These are phyloP conservation scores for Zygnema circumcarinatum DNA, from an alignment of 139 green algal species.

Conservation along the genomic window DNA sequence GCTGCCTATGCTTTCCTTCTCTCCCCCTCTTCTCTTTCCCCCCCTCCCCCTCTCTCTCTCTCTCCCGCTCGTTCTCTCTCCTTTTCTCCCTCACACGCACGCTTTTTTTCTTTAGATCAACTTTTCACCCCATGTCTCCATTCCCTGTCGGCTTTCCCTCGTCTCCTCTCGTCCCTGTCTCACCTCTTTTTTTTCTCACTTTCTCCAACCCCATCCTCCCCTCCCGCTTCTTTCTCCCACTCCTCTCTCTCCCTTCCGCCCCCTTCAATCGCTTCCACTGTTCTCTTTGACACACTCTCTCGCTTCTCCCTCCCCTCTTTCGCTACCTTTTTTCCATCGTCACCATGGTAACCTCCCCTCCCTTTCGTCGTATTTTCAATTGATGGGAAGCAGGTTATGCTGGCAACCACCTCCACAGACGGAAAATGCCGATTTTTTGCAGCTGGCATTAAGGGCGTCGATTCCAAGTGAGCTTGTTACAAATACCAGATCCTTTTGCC, in stretches of 20 bases:
- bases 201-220: not conserved
- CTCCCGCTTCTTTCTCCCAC: not conserved
- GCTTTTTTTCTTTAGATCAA: no score
- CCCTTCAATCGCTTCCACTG: not conserved
- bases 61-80: not conserved
- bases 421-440: constrained; percentile 57
- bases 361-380: no score
- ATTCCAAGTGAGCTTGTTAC: constrained; percentile 22
- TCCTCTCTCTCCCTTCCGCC: not conserved
- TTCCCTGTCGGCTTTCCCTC: not conserved
- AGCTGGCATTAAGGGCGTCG: constrained; percentile 49
- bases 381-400: constrained; percentile 25
- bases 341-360: no score
- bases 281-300: not conserved
- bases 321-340: not conserved
- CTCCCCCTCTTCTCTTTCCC: not conserved
- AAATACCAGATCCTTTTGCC: no score
- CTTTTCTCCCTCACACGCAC: not conserved
- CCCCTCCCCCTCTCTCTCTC: not conserved
- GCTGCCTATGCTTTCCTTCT: not conserved
- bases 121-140: no score
- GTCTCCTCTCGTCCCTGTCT: not conserved
- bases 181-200: not conserved
- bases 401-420: constrained; percentile 63
- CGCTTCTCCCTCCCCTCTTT: not conserved